Evolutionary conservation across 352 stramenopile species (phyloP).

Genomic region (Elongisporangium anandrum): DNA sequence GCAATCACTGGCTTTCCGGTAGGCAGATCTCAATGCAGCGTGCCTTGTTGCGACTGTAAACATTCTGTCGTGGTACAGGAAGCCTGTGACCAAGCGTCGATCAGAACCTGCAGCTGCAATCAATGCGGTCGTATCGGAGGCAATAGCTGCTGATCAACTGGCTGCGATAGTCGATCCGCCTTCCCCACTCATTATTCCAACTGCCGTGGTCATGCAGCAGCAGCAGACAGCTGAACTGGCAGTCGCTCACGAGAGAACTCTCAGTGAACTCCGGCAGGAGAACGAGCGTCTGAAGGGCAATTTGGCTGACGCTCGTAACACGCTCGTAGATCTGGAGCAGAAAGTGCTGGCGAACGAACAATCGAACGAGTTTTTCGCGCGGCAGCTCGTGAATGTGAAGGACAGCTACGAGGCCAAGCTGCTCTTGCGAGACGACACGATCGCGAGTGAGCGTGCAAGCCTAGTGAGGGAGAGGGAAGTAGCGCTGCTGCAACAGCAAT

Average conservation of each 20-base stretch:
- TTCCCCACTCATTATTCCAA: not conserved
- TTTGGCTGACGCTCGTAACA: slow-evolving; percentile 8
- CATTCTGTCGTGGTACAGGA: slow-evolving; percentile 10
- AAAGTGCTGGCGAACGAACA: slow-evolving; percentile 30
- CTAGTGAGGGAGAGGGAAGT: slow-evolving; percentile 25
- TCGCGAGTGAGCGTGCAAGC: slow-evolving; percentile 22
- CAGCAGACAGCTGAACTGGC: not conserved
- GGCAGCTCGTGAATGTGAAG: slow-evolving; percentile 37
- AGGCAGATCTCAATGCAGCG: not conserved
- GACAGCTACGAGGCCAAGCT: slow-evolving; percentile 43
- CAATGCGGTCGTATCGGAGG: slow-evolving; percentile 1
- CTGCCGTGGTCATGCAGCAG: not conserved
- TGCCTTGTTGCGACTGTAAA: not conserved
- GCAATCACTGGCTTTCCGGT: slow-evolving; percentile 16
- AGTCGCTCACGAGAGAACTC: not conserved
- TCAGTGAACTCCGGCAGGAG: slow-evolving; percentile 1
- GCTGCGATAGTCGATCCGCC: not conserved
- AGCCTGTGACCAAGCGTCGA: slow-evolving; percentile 15
- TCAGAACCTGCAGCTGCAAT: slow-evolving; percentile 14
- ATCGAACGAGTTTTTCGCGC: slow-evolving; percentile 30
- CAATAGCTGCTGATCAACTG: not conserved
- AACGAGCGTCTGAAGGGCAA: slow-evolving; percentile 22
- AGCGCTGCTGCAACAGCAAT: slow-evolving; percentile 26
- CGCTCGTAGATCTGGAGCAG: slow-evolving; percentile 26
- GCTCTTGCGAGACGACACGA: slow-evolving; percentile 24